Evolutionary conservation across 2,329 filamentous ascomycete species (phyloP), one percentile per base, ranked within the genome.

Genomic region (Diplodia sapinea): DNA sequence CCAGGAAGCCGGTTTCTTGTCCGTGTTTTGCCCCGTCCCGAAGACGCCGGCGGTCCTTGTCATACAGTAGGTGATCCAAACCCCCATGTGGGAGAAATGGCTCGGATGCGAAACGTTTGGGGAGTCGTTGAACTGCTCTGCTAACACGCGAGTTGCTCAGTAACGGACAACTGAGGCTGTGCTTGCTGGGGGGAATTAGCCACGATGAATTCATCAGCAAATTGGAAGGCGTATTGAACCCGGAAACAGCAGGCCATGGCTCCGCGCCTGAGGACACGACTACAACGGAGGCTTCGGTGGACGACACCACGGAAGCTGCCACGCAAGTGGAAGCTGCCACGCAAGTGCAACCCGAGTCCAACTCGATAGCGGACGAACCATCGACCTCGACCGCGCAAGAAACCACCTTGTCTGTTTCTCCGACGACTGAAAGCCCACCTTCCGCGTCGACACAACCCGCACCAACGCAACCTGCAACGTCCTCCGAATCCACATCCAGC

Each of bases 11-110:
- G 88, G 87, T 6, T 96, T 93, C 74, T 83, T 98, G 15, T 86
- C 89, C 11, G 91, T 92, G 55, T 91, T 97, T 73, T 96, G 92
- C 73, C 91, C 92, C 0, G 82, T 97, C n/a, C 86, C 87, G 1
- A 88, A 88, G 71, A 88, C 88, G n/a, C 94, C 94, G 0, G 91
- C 91, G 1, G 80, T 97, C 9, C 85, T 97, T 17, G 82, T 96
- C 23, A 94, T 97, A 72, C 88, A 89, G 86, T 90, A 81, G 17
- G 69, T 68, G 29, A 11, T 36, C 6, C 7, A 17, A 38, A 29
- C 12, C 36, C 17, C n/a, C 11, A 29, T n/a, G 43, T 15, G 33
- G 13, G 38, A 8, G 9, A 9, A 31, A 36, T n/a, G 6, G 26
- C 26, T 47, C 36, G 29, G 2, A 20, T 4, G 17, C 33, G 7